A percentile compares a stretch with the other conserved stretches of the same genome.
Evolutionary conservation across 305 asterid species (phyloP).

Genomic region (Nicotiana rustica): DNA sequence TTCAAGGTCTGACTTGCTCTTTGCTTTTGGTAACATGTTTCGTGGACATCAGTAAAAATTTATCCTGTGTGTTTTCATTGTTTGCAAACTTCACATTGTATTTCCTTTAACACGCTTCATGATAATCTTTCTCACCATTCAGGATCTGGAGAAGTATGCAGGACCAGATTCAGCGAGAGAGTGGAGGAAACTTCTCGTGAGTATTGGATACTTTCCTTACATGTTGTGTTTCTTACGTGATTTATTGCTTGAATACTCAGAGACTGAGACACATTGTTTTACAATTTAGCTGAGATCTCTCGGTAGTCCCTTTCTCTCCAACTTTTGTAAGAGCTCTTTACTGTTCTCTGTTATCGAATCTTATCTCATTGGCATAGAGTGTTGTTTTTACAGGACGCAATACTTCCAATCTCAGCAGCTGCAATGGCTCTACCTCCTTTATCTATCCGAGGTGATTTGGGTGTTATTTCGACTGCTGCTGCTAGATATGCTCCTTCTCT

Average conservation of each 20-base stretch:
- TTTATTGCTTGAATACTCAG: background rate
- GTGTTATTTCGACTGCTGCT: constrained; percentile 88
- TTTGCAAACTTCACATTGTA: background rate
- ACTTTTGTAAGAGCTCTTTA: background rate
- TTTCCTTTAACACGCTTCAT: background rate
- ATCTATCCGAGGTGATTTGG: constrained; percentile 87
- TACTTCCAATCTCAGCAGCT: constrained; percentile 87
- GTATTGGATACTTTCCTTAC: constrained; percentile 38
- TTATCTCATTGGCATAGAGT: background rate
- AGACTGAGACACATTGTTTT: background rate
- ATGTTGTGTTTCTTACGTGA: background rate
- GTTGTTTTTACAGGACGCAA: constrained; percentile 63
- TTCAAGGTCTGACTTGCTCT: constrained; percentile 62
- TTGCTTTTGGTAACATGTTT: constrained; percentile 38
- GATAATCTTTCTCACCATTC: constrained; percentile 33
- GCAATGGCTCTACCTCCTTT: constrained; percentile 98
- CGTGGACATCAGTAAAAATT: background rate
- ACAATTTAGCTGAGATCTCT: constrained; percentile 25
- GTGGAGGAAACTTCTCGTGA: constrained; percentile 95
- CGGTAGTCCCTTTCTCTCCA: background rate
- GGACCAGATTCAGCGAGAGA: constrained; percentile 83
- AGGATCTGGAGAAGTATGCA: constrained; percentile 90
- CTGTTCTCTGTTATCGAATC: background rate
- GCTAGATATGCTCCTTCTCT: constrained; percentile 90
- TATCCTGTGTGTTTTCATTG: background rate